phyloP scores from a whole-genome alignment of 1,284 basidiomycete species.

The Stereum hirsutum region DNA sequence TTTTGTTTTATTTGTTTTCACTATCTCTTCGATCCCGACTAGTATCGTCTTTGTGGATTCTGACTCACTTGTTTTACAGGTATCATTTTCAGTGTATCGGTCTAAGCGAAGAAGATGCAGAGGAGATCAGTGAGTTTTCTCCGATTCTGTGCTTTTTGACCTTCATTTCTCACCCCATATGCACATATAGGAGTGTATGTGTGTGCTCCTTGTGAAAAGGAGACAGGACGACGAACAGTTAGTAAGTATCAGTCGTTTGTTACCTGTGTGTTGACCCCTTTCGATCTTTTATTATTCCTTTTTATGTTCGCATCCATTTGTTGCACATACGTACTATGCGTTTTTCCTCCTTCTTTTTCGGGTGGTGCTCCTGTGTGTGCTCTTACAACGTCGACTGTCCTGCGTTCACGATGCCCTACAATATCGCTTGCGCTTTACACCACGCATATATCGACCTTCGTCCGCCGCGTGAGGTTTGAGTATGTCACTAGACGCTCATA shows the following conservation, averaged over 20 bases:
- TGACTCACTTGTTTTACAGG: slow-evolving; percentile 28
- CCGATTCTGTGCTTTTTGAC: background rate
- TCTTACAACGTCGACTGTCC: slow-evolving; percentile 5
- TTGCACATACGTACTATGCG: slow-evolving; percentile 18
- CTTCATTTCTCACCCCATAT: slow-evolving; percentile 11
- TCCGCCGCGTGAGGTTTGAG: too few relatives aligned
- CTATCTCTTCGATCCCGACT: slow-evolving; percentile 3
- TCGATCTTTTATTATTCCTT: slow-evolving; percentile 26
- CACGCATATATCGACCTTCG: too few relatives aligned
- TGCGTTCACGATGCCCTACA: too few relatives aligned
- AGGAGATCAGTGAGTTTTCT: slow-evolving; percentile 60
- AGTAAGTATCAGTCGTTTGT: slow-evolving; percentile 56
- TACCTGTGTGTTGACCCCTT: slow-evolving; percentile 18
- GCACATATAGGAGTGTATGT: slow-evolving; percentile 51
- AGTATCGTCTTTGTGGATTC: slow-evolving; percentile 1
- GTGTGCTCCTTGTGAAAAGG: slow-evolving; percentile 57
- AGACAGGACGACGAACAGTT: slow-evolving; percentile 57
- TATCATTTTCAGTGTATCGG: slow-evolving; percentile 68
- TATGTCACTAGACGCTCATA: too few relatives aligned
- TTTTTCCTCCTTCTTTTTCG: slow-evolving; percentile 5
- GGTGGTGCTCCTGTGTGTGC: background rate
- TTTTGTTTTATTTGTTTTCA: slow-evolving; percentile 2
- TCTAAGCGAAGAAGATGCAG: slow-evolving; percentile 50
- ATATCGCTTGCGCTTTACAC: too few relatives aligned
- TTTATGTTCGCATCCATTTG: slow-evolving; percentile 19